Base-by-base conservation (phyloP, 306 rosid species). In the Fagus sylvatica region DNA sequence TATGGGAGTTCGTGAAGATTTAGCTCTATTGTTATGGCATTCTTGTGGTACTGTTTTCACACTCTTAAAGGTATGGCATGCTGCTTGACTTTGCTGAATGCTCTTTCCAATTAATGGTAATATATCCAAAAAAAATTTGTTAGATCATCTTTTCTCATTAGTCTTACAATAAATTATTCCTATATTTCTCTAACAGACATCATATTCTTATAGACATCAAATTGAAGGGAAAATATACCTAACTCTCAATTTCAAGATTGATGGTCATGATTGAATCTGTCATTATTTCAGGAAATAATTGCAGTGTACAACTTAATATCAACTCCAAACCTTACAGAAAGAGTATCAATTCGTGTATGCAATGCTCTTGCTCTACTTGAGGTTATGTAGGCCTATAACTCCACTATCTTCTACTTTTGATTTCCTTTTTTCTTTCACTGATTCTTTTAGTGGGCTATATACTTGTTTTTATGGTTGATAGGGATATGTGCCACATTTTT, bases 1-100 rank as follows among this genome's bases (percentile, higher is more conserved):
- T 10, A 81, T 72, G 56, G 70, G 65, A 34, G 60, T 5, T 55
- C 65, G 74, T 71, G 77, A 74, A 48, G 71, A 84, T 56, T 39
- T 87, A 77, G 88, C 80, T 76, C 71, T 56, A 53, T 55, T 82
- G 73, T n/a, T 87, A 74, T 87, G 88, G 88, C 53, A 87, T 53
- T 71, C 85, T n/a, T 19, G 19, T 54, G 87, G 82, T 49, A 49
- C 88, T 0, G 30, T 82, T 34, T 79, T 7, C 78, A 22, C 51
- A 2, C 83, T 87, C 49, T 72, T 84, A 6, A 66, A 79, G 87
- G 88, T 87, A 73, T 55, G 60, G 7, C 62, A 55, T 42, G 12
- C 75, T 49, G 6, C 22, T 64, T 42, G 54, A 39, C 40, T 11
- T 65, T 19, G 4, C 34, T 36, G 32, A 4, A 37, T 39, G 7